Conservation (phyloP, 805 yeast genomes). For the Myxozyma neotropica region DNA sequence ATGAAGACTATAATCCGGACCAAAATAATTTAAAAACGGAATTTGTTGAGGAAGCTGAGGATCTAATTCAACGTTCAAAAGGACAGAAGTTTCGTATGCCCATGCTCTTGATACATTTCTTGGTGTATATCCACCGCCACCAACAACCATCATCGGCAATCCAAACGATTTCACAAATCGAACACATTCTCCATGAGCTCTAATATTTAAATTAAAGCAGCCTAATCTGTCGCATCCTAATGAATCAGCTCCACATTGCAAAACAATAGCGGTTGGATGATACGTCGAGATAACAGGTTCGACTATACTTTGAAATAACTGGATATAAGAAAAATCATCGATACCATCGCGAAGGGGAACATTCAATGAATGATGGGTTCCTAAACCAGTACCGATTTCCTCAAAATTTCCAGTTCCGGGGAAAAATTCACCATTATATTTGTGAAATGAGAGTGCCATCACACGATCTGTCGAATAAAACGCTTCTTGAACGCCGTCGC, state of each 20-base stretch:
- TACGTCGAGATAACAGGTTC: conserved; percentile 85
- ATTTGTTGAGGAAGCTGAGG: conserved; percentile 71
- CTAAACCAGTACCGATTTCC: conserved; percentile 78
- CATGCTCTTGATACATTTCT: conserved; percentile 94
- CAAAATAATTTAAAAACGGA: conserved; percentile 81
- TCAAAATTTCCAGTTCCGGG: conserved; percentile 90
- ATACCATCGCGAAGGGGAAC: conserved; percentile 92
- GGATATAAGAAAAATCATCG: conserved; percentile 76
- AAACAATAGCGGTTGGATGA: conserved; percentile 94
- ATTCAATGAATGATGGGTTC: conserved; percentile 80
- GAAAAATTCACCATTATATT: conserved; percentile 84
- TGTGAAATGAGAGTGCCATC: conserved; percentile 88
- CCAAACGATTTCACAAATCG: conserved; percentile 82
- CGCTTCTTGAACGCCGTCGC: conserved; percentile 95
- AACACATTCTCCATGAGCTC: conserved; percentile 96
- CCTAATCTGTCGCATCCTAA: conserved; percentile 94
- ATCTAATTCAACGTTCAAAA: conserved; percentile 76
- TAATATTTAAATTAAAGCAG: conserved; percentile 89
- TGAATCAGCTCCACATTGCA: conserved; percentile 98
- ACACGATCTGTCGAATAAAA: conserved; percentile 89
- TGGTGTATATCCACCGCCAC: conserved; percentile 99
- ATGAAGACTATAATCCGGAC: conserved; percentile 87
- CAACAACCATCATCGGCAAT: conserved; percentile 88
- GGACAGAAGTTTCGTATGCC: conserved; percentile 89
- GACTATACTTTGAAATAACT: conserved; percentile 69